phyloP scores from a whole-genome alignment of 192 early-diverging fungal species.

The Chytriomyces sp. region DNA sequence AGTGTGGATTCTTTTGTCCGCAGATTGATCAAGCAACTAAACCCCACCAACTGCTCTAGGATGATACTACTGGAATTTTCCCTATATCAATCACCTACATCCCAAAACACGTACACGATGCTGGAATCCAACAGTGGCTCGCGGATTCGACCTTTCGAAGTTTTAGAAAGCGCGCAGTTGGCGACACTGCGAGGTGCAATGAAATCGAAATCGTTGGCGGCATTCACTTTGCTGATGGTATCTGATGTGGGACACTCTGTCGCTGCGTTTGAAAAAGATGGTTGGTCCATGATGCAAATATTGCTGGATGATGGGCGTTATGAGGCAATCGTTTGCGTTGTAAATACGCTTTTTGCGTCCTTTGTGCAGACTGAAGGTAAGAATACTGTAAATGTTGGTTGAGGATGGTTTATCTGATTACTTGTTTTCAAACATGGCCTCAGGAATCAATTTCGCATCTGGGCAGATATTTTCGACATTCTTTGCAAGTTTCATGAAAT shows the following conservation, averaged over 20 bases:
- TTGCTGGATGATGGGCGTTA: slow-evolving; percentile 24
- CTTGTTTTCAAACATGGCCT: background rate
- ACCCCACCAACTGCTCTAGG: slow-evolving; percentile 4
- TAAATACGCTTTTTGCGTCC: slow-evolving; percentile 30
- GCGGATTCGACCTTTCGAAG: slow-evolving; percentile 32
- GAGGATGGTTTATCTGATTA: background rate
- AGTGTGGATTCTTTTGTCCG: slow-evolving; percentile 14
- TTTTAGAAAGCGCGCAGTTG: slow-evolving; percentile 37
- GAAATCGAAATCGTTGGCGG: slow-evolving; percentile 40
- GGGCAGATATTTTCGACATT: background rate
- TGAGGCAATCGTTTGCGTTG: slow-evolving; percentile 27
- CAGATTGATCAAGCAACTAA: background rate
- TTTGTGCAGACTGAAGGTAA: slow-evolving; percentile 27
- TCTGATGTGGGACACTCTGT: slow-evolving; percentile 46
- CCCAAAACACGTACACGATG: slow-evolving; percentile 36
- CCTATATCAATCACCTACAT: slow-evolving; percentile 41
- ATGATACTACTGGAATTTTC: slow-evolving; percentile 33
- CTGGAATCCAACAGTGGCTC: slow-evolving; percentile 20
- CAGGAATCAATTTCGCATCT: slow-evolving; percentile 14
- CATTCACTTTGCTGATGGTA: slow-evolving; percentile 45
- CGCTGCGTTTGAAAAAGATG: slow-evolving; percentile 40
- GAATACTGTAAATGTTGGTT: background rate
- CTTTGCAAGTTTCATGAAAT: slow-evolving; percentile 20
- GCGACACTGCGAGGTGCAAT: slow-evolving; percentile 44
- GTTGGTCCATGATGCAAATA: slow-evolving; percentile 43